Base-by-base conservation (phyloP, 192 early-diverging fungal genomes). In the Piromyces sp. region DNA sequence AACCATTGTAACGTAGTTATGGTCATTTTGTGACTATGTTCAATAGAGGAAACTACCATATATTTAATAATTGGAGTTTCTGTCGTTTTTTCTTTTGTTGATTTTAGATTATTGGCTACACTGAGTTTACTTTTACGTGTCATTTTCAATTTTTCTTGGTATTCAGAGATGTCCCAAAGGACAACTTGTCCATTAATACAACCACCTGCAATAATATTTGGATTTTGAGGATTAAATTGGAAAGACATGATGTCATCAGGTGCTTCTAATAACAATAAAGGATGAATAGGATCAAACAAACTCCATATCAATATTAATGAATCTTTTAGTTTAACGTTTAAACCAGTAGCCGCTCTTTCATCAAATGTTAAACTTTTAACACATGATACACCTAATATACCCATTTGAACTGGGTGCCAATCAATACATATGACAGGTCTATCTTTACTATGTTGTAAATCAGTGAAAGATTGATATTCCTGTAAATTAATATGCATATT, bases 381-480 rank as follows among this genome's bases (percentile, higher is more conserved):
- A 83, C 91, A 92, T 19, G 91, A 92, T 14, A 92, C 85, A 13
- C 88, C 91, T 16, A 92, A 51, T 22, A 92, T 84, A 5, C 83
- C 87, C 81, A 86, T 90, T 30, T 85, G 87, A 16, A 85, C 85
- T 30, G 91, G 91, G 82, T 92, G 90, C 91, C 91, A 92, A 78
- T 90, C 90, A 30, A 88, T 83, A 82, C 91, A 91, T 1, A 88
- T 87, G 13, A 92, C 88, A 36, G 84, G 90, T 79, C 83, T 87
- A 84, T 91, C 90, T 84, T 91, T 92, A 87, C 88, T 89, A 80
- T 92, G 89, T 79, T 85, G 82, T 30, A 92, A 83, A 81, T 92
- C 91, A 3, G 90, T 92, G 81, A 92, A 92, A 36, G 88, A 90
- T 84, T 92, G 91, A 82, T 92, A 91, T 80, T 92, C 91, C 83